phyloP scores from a whole-genome alignment of 1,139 yeast species.

The Debaryomycetaceae sp. region DNA sequence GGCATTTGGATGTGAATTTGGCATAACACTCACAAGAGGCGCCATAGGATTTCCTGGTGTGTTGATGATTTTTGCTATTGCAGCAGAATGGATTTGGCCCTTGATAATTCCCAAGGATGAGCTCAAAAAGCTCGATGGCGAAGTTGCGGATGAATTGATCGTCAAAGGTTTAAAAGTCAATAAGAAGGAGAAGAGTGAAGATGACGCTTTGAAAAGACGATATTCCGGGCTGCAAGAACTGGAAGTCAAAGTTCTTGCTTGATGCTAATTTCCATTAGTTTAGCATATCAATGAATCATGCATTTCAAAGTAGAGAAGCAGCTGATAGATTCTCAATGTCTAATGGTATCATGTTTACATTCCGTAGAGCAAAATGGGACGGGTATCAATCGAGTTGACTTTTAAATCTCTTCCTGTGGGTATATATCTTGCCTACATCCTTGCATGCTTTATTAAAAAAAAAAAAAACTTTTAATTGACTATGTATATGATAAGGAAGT shows the following conservation, averaged over 20 bases:
- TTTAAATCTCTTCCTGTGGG: too few relatives aligned
- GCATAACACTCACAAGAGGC: conserved; percentile 79
- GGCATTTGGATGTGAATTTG: conserved; percentile 79
- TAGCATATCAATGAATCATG: too few relatives aligned
- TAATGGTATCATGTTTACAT: too few relatives aligned
- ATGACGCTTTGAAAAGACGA: neutral
- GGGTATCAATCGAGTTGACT: too few relatives aligned
- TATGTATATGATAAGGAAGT: neutral
- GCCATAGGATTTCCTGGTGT: conserved; percentile 96
- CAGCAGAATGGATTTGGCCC: conserved; percentile 72
- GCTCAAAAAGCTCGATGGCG: conserved; percentile 61
- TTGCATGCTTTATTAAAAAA: neutral
- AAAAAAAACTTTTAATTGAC: neutral
- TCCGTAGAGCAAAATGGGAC: too few relatives aligned
- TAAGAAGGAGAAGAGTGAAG: conserved; percentile 1
- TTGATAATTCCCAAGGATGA: conserved; percentile 60
- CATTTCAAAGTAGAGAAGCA: too few relatives aligned
- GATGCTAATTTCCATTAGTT: neutral
- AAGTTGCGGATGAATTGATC: conserved; percentile 52
- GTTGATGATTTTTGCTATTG: conserved; percentile 49
- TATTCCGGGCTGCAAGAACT: neutral
- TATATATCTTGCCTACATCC: too few relatives aligned
- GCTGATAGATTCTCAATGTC: too few relatives aligned
- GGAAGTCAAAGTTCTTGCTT: neutral
- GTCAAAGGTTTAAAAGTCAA: conserved; percentile 8